Evolutionary conservation across 2,329 filamentous ascomycete species (phyloP).

Genomic region (Onygenales sp.): DNA sequence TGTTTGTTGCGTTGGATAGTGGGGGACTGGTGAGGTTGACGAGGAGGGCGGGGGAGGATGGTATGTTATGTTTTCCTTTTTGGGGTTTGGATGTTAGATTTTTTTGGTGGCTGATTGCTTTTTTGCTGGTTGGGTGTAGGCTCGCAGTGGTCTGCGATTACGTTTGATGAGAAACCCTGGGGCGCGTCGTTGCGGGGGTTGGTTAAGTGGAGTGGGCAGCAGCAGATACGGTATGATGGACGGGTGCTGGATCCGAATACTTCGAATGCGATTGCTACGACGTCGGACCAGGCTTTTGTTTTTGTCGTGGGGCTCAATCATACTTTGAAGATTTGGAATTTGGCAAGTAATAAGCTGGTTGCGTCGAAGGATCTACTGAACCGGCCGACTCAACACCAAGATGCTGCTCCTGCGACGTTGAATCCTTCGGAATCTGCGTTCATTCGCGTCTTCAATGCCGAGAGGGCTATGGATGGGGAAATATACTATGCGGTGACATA

Average conservation of each 20-base stretch:
- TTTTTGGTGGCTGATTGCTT: conserved; percentile 9
- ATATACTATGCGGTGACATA: conserved; percentile 65
- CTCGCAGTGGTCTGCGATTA: conserved; percentile 36
- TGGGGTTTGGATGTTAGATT: neutral
- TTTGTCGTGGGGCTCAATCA: conserved; percentile 88
- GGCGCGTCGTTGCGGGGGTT: conserved; percentile 39
- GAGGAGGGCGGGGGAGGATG: conserved; percentile 45
- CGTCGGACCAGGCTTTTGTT: conserved; percentile 39
- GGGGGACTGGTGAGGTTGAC: conserved; percentile 55
- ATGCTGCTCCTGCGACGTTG: conserved; percentile 63
- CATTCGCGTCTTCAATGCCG: conserved; percentile 58
- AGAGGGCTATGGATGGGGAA: conserved; percentile 37
- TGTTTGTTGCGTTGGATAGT: conserved; percentile 59
- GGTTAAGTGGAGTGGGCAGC: conserved; percentile 35
- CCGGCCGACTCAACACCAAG: conserved; percentile 55
- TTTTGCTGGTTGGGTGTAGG: conserved; percentile 13
- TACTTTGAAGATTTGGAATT: conserved; percentile 79
- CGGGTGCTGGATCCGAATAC: conserved; percentile 33
- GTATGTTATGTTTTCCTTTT: conserved; percentile 20
- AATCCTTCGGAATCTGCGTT: conserved; percentile 70
- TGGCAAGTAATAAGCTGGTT: conserved; percentile 67
- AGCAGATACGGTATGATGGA: conserved; percentile 33
- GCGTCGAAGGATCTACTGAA: conserved; percentile 70
- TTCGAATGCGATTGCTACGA: conserved; percentile 35
- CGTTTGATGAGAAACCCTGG: conserved; percentile 41